Evolutionary conservation across 768 basidiomycete species (phyloP).

Genomic region (Cubamyces sp.): DNA sequence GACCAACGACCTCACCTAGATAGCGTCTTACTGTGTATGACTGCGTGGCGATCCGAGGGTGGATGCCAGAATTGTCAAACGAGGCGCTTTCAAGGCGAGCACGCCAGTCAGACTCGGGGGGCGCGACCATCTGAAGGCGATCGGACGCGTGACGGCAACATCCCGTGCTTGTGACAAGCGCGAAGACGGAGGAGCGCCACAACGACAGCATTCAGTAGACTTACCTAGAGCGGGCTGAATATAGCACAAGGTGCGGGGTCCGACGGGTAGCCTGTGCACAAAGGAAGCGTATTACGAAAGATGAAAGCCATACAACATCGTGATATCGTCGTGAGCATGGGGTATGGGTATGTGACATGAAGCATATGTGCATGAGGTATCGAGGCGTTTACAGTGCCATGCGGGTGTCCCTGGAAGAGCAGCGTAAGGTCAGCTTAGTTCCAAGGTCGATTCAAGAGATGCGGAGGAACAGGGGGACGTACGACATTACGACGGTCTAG

Average conservation of each 20-base stretch:
- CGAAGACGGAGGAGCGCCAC: neutral
- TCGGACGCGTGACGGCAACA: neutral
- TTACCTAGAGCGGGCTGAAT: no score
- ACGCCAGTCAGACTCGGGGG: no score
- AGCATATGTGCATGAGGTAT: conserved; percentile 23
- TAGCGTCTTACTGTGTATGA: no score
- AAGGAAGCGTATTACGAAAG: neutral
- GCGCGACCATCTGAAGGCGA: no score
- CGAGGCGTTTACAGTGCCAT: neutral
- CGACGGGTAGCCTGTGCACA: neutral
- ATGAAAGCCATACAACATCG: conserved; percentile 4
- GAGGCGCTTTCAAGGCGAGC: no score
- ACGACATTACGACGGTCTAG: conserved; percentile 11
- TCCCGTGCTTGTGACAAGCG: neutral
- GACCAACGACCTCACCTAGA: no score
- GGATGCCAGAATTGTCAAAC: no score
- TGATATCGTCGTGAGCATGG: conserved; percentile 16
- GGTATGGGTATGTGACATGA: conserved; percentile 15
- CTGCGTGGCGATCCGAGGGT: no score
- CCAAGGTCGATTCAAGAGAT: no score
- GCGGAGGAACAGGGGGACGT: neutral
- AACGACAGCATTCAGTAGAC: no score
- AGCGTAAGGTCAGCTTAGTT: neutral
- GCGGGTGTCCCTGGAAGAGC: neutral
- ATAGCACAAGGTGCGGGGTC: no score